phyloP scores from a whole-genome alignment of 2,329 filamentous ascomycete species.

The Botryotinia narcissicola region DNA sequence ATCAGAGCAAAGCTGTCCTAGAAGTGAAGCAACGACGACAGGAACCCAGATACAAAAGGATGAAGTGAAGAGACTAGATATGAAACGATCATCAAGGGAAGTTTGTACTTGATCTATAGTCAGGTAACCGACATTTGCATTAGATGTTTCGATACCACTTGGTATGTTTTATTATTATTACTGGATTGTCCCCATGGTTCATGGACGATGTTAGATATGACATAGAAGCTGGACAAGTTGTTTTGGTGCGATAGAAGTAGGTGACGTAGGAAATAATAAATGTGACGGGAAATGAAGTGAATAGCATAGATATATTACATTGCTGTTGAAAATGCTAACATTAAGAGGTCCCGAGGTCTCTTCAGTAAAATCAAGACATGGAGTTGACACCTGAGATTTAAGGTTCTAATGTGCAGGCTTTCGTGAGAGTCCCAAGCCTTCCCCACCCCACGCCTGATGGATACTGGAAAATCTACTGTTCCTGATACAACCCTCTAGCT shows the following conservation, averaged over 20 bases:
- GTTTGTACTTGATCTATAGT: neutral
- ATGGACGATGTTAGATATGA: neutral
- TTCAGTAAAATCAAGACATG: too few relatives aligned
- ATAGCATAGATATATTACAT: neutral
- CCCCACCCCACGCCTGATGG: neutral
- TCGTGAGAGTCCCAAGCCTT: neutral
- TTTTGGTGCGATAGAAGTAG: neutral
- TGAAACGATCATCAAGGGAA: neutral
- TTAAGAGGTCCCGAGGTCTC: too few relatives aligned
- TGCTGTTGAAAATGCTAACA: neutral
- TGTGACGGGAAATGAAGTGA: neutral
- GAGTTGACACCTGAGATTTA: neutral
- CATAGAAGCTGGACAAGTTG: neutral
- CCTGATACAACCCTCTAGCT: neutral
- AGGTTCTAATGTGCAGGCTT: neutral
- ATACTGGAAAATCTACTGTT: neutral
- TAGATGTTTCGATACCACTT: neutral
- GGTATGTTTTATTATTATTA: neutral
- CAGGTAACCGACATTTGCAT: neutral
- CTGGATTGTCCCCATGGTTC: neutral
- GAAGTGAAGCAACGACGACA: slow-evolving; percentile 48
- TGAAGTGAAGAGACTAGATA: slow-evolving; percentile 44
- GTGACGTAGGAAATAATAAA: neutral
- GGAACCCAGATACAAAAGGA: slow-evolving; percentile 57
- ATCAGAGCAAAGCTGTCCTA: slow-evolving; percentile 58